Conservation (phyloP, 257 asterid genomes). For the Penstemon davidsonii region DNA sequence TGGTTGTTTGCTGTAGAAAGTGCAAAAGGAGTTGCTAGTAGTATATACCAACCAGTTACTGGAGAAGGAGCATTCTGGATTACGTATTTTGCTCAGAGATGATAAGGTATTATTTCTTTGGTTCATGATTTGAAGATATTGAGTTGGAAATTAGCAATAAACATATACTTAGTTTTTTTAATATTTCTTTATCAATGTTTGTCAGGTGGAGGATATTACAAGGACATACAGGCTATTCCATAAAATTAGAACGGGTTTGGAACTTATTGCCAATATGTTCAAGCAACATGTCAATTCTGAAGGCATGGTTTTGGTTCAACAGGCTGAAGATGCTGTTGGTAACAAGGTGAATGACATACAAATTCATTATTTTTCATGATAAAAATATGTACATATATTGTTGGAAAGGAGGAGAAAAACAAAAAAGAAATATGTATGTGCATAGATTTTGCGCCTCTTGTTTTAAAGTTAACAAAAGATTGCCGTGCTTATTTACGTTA, state of each 20-base stretch:
- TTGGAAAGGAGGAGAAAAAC: no score
- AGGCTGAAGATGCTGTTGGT: conserved; percentile 51
- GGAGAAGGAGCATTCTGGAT: conserved; percentile 67
- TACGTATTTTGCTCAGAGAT: conserved; percentile 52
- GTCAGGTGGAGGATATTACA: conserved; percentile 57
- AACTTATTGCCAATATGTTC: conserved; percentile 39
- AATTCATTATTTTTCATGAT: background rate
- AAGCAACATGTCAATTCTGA: conserved; percentile 57
- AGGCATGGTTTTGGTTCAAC: conserved; percentile 54
- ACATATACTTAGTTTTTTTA: background rate
- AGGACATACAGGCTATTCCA: conserved; percentile 58
- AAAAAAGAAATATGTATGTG: no score
- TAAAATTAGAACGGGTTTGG: conserved; percentile 41
- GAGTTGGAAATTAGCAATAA: background rate
- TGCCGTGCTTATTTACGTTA: background rate
- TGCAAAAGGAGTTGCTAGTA: conserved; percentile 44
- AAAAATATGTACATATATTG: no score
- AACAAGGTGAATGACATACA: conserved; percentile 38
- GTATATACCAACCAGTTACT: conserved; percentile 42
- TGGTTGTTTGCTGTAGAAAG: conserved; percentile 33
- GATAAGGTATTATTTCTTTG: conserved; percentile 43
- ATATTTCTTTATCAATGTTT: conserved; percentile 9
- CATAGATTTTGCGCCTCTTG: no score
- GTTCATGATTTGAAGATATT: background rate
- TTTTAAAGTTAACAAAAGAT: no score